A percentile compares a stretch with the other conserved stretches of the same genome.
These are phyloP conservation scores for Cicer pinnatifidum DNA, from an alignment of 306 rosid species.

Conservation along the genomic window DNA sequence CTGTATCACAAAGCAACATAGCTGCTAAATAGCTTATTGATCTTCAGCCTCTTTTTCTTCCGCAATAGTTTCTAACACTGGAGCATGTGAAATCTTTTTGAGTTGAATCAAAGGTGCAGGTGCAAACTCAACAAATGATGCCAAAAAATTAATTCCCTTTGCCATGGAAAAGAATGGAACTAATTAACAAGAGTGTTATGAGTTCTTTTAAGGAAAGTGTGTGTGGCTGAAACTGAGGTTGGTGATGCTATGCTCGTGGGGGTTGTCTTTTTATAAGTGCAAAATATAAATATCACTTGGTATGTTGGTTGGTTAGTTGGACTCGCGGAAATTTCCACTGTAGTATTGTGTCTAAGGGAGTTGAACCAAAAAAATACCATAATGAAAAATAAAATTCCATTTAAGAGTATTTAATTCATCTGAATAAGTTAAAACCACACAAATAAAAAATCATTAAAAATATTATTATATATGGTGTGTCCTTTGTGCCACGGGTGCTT, in stretches of 20 bases:
- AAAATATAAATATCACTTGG: background rate
- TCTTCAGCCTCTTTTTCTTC: constrained; percentile 61
- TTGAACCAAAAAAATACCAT: background rate
- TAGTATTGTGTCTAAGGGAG: constrained; percentile 1
- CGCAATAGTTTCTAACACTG: constrained; percentile 59
- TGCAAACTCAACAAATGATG: constrained; percentile 56
- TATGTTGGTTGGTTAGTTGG: background rate
- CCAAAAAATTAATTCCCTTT: constrained; percentile 47
- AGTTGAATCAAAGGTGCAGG: constrained; percentile 55
- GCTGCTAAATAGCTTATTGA: constrained; percentile 7
- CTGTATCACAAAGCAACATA: background rate
- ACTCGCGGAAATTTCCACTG: background rate
- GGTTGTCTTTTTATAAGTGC: constrained; percentile 37
- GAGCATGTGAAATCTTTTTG: constrained; percentile 50
- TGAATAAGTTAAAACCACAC: background rate
- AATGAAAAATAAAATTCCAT: background rate
- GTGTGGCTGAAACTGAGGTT: constrained; percentile 20
- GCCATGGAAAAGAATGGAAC: constrained; percentile 46
- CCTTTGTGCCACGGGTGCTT: constrained; percentile 3
- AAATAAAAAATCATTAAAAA: background rate
- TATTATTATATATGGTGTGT: background rate
- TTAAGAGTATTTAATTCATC: constrained; percentile 15
- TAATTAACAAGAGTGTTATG: background rate
- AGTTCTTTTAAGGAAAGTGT: background rate
- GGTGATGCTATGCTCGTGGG: background rate